Evolutionary conservation across 192 early-diverging fungal genomes (phyloP).

Genomic region (Coemansia furcata): DNA sequence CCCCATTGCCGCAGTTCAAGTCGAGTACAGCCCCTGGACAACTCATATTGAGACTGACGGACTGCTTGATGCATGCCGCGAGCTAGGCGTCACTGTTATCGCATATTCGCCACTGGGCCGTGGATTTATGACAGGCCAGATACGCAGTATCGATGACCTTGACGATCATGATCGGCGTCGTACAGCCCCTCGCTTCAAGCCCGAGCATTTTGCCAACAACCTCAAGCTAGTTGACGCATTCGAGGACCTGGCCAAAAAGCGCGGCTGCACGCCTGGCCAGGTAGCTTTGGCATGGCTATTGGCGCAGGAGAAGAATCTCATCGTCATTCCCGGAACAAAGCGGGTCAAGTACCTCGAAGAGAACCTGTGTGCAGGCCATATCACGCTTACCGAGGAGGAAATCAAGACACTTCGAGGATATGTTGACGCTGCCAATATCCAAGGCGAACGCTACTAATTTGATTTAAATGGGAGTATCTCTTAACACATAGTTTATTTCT

Average conservation of each 20-base stretch:
- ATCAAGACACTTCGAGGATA: slow-evolving; percentile 20
- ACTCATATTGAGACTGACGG: slow-evolving; percentile 66
- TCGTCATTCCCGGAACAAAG: slow-evolving; percentile 65
- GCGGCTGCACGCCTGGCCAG: slow-evolving; percentile 54
- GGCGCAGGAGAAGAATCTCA: slow-evolving; percentile 48
- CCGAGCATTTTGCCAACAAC: slow-evolving; percentile 62
- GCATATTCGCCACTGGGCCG: slow-evolving; percentile 73
- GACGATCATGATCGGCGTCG: slow-evolving; percentile 55
- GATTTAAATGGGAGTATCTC: too few species aligned
- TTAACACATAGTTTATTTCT: too few species aligned
- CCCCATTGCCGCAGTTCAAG: slow-evolving; percentile 62
- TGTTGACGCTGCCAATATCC: slow-evolving; percentile 29
- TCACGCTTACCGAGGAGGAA: slow-evolving; percentile 37
- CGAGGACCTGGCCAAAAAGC: slow-evolving; percentile 53
- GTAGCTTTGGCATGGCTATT: slow-evolving; percentile 66
- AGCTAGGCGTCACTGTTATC: slow-evolving; percentile 69
- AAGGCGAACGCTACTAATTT: slow-evolving; percentile 26
- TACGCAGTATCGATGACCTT: slow-evolving; percentile 57
- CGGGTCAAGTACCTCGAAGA: slow-evolving; percentile 50
- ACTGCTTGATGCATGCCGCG: slow-evolving; percentile 65
- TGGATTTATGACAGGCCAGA: slow-evolving; percentile 66
- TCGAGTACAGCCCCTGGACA: slow-evolving; percentile 57
- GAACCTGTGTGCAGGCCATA: slow-evolving; percentile 33
- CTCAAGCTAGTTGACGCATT: slow-evolving; percentile 58
- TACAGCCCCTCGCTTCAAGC: slow-evolving; percentile 57